Percentiles rank a stretch among this genome's conserved stretches.
Conservation (phyloP, 1,284 basidiomycete species). For the Acaromyces ingoldii region DNA sequence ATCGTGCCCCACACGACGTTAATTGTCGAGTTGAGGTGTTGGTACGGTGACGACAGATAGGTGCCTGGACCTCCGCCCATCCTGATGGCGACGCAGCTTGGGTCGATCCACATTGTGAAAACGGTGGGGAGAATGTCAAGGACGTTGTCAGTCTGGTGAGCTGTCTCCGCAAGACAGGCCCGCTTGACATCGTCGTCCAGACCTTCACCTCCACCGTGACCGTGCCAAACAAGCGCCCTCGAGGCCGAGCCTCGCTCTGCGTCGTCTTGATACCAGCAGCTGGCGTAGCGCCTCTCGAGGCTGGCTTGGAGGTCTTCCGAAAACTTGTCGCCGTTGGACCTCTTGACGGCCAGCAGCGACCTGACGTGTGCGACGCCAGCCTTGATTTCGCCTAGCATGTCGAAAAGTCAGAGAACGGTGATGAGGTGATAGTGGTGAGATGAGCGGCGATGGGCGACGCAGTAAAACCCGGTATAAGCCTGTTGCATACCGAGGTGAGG, state of each 20-base stretch:
- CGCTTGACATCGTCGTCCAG: constrained; percentile 19
- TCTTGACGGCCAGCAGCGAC: constrained; percentile 10
- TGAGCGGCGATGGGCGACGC: neutral
- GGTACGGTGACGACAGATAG: neutral
- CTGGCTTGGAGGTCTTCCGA: neutral
- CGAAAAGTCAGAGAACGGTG: too few relatives aligned
- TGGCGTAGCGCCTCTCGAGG: neutral
- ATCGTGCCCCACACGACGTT: constrained; percentile 25
- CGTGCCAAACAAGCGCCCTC: constrained; percentile 29
- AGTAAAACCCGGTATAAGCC: neutral
- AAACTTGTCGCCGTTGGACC: neutral
- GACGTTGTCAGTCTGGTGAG: constrained; percentile 8
- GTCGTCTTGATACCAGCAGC: constrained; percentile 10
- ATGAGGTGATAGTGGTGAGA: neutral
- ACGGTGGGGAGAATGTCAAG: constrained; percentile 11
- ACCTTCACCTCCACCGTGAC: constrained; percentile 30
- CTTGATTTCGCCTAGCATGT: constrained; percentile 30
- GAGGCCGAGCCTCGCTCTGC: constrained; percentile 26
- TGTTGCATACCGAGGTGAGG: neutral
- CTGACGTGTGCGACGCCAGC: constrained; percentile 27
- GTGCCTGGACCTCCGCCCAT: constrained; percentile 26
- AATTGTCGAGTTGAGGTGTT: constrained; percentile 4
- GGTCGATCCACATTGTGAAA: constrained; percentile 42
- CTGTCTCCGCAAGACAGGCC: constrained; percentile 17
- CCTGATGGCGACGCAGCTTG: constrained; percentile 36